phyloP scores from a whole-genome alignment of 2,329 filamentous ascomycete genomes.

The Blastomyces parvus region DNA sequence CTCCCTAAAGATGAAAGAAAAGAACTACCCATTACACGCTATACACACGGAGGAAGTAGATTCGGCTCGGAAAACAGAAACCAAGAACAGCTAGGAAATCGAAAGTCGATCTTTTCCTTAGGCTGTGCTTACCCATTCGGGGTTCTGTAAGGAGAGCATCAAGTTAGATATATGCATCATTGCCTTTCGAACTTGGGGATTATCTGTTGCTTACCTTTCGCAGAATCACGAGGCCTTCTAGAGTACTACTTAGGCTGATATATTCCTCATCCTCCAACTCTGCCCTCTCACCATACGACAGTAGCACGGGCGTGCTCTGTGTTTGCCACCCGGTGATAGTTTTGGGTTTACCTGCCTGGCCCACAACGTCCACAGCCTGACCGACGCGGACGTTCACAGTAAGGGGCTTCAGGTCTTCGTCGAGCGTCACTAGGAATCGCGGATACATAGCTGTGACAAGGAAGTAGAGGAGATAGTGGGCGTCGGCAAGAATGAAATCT shows the following conservation, averaged over 20 bases:
- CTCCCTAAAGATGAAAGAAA: neutral
- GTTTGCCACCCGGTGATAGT: constrained; percentile 99
- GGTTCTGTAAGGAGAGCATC: constrained; percentile 29
- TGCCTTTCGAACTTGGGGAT: neutral
- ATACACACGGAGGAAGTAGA: neutral
- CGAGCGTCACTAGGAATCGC: constrained; percentile 88
- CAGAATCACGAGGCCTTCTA: constrained; percentile 92
- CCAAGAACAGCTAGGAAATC: neutral
- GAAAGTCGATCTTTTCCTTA: constrained; percentile 9
- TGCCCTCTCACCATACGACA: constrained; percentile 90
- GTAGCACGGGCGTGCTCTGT: constrained; percentile 92
- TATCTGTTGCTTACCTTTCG: constrained; percentile 63
- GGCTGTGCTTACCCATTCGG: constrained; percentile 35
- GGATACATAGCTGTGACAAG: constrained; percentile 95
- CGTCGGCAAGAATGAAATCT: constrained; percentile 61
- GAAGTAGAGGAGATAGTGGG: constrained; percentile 95
- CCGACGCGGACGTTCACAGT: constrained; percentile 95
- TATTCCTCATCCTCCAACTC: constrained; percentile 98
- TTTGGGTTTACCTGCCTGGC: constrained; percentile 93
- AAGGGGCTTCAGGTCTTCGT: constrained; percentile 86
- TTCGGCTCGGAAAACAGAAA: neutral
- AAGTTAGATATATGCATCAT: constrained; percentile 20
- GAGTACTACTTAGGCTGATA: constrained; percentile 76
- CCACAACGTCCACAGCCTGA: constrained; percentile 96
- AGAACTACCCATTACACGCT: constrained; percentile 7